Conservation (phyloP, 345 rosid genomes). For the Euphorbia peplus region DNA sequence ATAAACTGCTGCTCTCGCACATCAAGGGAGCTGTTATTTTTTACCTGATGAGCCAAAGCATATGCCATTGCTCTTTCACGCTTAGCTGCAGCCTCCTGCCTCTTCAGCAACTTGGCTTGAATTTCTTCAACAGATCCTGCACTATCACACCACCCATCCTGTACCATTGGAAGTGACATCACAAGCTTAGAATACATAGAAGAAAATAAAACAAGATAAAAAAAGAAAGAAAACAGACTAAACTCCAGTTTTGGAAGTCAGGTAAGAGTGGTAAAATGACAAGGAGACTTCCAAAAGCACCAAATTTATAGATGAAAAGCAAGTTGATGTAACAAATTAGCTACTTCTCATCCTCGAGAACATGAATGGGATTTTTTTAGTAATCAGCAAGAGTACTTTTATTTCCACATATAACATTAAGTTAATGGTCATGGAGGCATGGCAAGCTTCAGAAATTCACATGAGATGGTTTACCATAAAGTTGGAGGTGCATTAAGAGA, state of each 20-base stretch:
- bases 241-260: neutral
- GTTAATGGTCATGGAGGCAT: too few species aligned
- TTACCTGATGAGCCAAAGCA: constrained; percentile 97
- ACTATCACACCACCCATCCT: constrained; percentile 99
- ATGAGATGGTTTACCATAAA: neutral
- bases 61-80: constrained; percentile 99
- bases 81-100: constrained; percentile 99
- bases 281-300: neutral
- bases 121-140: constrained; percentile 93
- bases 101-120: constrained; percentile 82
- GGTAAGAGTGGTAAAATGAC: neutral
- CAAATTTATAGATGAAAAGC: neutral
- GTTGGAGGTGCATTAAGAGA: neutral
- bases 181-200: constrained; percentile 20
- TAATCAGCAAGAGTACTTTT: neutral
- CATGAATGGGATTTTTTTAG: neutral
- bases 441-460: neutral
- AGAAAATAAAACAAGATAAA: constrained; percentile 8
- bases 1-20: neutral
- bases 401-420: neutral
- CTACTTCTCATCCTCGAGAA: neutral
- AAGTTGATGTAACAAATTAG: neutral
- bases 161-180: constrained; percentile 21
- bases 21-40: constrained; percentile 11
- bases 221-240: too few species aligned